Evolutionary conservation across 257 asterid species (phyloP).

Genomic region (Scutellaria barbata): DNA sequence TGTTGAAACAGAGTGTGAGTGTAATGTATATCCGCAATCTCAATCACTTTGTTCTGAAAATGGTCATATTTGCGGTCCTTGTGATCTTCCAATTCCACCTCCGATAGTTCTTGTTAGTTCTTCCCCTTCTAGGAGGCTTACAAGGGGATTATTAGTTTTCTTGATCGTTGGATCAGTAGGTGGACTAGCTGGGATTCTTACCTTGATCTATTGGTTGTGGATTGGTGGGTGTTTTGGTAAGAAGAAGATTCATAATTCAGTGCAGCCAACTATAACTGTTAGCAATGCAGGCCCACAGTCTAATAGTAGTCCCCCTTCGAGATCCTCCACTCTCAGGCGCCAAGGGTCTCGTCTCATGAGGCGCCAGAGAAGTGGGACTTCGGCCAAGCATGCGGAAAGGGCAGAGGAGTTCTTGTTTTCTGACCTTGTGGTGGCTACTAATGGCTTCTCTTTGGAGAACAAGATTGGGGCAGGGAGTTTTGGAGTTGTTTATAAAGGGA

Average conservation of each 20-base stretch:
- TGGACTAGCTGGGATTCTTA: conserved; percentile 64
- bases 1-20: conserved; percentile 51
- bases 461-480: conserved; percentile 90
- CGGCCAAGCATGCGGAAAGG: conserved; percentile 62
- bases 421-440: conserved; percentile 68
- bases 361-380: conserved; percentile 88
- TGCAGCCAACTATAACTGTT: conserved; percentile 68
- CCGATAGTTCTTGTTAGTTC: conserved; percentile 24
- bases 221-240: conserved; percentile 73
- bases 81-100: conserved; percentile 48
- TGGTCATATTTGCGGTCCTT: conserved; percentile 74
- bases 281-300: conserved; percentile 42
- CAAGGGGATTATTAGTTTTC: conserved; percentile 61
- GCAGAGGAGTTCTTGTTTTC: conserved; percentile 74
- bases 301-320: conserved; percentile 58
- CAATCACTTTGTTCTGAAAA: conserved; percentile 65
- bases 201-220: conserved; percentile 65
- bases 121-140: conserved; percentile 41
- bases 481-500: conserved; percentile 79
- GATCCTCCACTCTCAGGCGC: conserved; percentile 80
- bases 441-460: conserved; percentile 62
- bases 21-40: conserved; percentile 72
- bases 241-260: conserved; percentile 82
- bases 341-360: conserved; percentile 84
- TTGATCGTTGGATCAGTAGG: conserved; percentile 79